Percentiles rank a stretch among this genome's conserved stretches.
phyloP scores from a whole-genome alignment of 78 protist genomes.

The Dictyostelium firmibasis region DNA sequence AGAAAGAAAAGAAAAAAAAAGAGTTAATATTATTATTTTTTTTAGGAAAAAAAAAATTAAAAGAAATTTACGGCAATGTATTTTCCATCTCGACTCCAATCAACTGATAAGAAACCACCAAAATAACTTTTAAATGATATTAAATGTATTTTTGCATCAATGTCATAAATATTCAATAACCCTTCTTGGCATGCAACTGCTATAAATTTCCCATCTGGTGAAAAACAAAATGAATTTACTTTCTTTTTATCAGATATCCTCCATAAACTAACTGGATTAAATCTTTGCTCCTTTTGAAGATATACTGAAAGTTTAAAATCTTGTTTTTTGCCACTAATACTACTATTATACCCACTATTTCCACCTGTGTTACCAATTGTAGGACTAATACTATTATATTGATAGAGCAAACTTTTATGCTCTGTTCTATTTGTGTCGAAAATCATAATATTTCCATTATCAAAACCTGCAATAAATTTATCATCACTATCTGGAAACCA shows the following conservation, averaged over 20 bases:
- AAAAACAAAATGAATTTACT: constrained; percentile 28
- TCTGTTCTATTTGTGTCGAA: constrained; percentile 46
- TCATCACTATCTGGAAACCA: constrained; percentile 69
- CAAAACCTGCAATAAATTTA: constrained; percentile 49
- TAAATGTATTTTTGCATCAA: background rate
- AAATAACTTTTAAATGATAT: constrained; percentile 53
- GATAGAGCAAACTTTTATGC: background rate
- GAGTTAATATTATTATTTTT: background rate
- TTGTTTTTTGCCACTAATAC: background rate
- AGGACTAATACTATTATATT: background rate
- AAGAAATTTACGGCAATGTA: constrained; percentile 27
- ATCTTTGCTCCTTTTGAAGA: background rate
- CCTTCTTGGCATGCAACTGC: constrained; percentile 78
- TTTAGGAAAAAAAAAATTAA: no score
- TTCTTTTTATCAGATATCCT: background rate
- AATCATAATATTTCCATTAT: constrained; percentile 36
- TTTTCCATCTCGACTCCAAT: constrained; percentile 82
- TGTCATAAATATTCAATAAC: constrained; percentile 28
- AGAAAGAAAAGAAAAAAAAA: no score
- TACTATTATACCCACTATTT: background rate
- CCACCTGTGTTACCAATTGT: background rate
- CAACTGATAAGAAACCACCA: constrained; percentile 79
- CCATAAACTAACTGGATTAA: constrained; percentile 13
- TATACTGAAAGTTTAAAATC: background rate
- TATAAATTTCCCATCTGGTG: constrained; percentile 61